Evolutionary conservation across 2,329 filamentous ascomycete species (phyloP).

Genomic region (Calcarisporium arbuscula): DNA sequence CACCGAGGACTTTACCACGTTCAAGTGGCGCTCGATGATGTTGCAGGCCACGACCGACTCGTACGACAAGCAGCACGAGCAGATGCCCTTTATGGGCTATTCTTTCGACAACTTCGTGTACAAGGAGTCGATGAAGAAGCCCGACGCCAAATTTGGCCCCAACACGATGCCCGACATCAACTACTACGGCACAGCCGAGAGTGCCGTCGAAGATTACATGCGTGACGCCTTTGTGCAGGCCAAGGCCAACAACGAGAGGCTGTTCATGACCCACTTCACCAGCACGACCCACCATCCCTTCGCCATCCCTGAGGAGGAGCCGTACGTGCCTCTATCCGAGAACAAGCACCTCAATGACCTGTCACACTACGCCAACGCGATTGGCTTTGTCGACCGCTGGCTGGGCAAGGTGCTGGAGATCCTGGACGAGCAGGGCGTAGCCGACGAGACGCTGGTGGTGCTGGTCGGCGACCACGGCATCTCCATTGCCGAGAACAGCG

Average conservation of each 20-base stretch:
- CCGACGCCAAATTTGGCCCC: conserved; percentile 19
- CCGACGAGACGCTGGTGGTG: conserved; percentile 24
- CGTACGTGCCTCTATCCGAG: conserved; percentile 18
- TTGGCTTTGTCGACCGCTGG: conserved; percentile 24
- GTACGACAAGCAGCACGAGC: conserved; percentile 23
- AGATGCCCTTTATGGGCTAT: conserved; percentile 23
- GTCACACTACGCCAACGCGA: conserved; percentile 24
- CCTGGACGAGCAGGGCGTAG: conserved; percentile 22
- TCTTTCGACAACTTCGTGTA: conserved; percentile 16
- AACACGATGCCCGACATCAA: conserved; percentile 23
- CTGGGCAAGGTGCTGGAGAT: conserved; percentile 22
- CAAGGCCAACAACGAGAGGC: conserved; percentile 20
- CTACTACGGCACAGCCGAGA: conserved; percentile 26
- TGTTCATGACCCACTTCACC: conserved; percentile 26
- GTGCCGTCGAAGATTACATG: conserved; percentile 24
- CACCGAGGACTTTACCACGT: conserved; percentile 14
- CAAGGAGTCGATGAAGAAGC: conserved; percentile 22
- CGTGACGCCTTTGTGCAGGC: conserved; percentile 23
- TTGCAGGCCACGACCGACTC: conserved; percentile 24
- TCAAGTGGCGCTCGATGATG: conserved; percentile 23
- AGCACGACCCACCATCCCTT: conserved; percentile 28
- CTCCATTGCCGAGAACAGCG: conserved; percentile 23
- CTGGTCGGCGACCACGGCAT: conserved; percentile 26
- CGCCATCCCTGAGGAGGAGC: conserved; percentile 20
- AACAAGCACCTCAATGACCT: conserved; percentile 18